Evolutionary conservation across 2,329 filamentous ascomycete species (phyloP), one percentile per base, ranked within the genome.

Genomic region (Trichophyton rubrum): DNA sequence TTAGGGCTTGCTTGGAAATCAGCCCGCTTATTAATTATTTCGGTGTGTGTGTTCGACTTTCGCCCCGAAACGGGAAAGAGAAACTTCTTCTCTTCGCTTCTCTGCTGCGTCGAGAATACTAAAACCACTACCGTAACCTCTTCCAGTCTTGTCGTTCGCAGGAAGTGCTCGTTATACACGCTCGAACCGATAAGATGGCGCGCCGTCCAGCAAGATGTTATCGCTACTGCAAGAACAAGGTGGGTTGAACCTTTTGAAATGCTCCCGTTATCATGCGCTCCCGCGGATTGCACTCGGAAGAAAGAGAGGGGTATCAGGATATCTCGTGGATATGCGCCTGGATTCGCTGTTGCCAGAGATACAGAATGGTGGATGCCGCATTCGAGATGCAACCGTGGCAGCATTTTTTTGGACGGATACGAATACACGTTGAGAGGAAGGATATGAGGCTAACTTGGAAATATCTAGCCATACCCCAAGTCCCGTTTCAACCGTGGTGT

Each of bases 221-320:
- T 86, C 88, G 93, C 77, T 99, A 99, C 89, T 99, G 93, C 91
- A 99, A 99, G 90, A 99, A 97, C 88, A 96, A 96, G 90, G 90
- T 95, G 78, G 81, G 87, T 79, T 61, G 13, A 35, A 56, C 40
- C 30, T 55, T 38, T 59, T 62, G 24, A n/a, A n/a, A 43, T 15
- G 13, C 20, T 47, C 24, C 45, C 20, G 11, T 27, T 13, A 15
- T 24, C 9, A 22, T 15, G 11, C 22, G 20, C 45, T 2, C 20
- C 45, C 9, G 5, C 20, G 17, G 45, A 49, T 27, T 27, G 20
- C 20, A 30, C 13, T 27, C 3, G 45, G 45, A 49, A 49, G 20
- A 30, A 22, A 30, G 11, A 38, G 33, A 38, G 3, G 45, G 45
- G 30, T 11, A 27, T 5, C 9, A 13, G 40, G 40, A 27, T 49